phyloP scores from a whole-genome alignment of 108 stramenopile species.

The Mediolabrus comicus region DNA sequence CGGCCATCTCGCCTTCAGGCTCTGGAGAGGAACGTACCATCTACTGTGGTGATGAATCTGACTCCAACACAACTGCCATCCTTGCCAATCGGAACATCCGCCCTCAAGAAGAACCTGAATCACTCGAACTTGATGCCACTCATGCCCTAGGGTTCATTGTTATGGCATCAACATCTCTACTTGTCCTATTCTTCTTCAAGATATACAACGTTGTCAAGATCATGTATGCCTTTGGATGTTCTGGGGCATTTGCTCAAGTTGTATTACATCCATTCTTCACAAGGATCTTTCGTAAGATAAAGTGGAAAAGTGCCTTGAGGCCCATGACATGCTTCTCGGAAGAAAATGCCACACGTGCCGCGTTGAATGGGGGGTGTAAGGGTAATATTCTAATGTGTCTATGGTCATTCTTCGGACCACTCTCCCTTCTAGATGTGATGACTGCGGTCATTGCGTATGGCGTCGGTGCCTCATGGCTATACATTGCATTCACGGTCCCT shows the following conservation, averaged over 20 bases:
- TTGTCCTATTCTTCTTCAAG: constrained; percentile 76
- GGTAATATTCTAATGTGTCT: constrained; percentile 32
- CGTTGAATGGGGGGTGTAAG: constrained; percentile 15
- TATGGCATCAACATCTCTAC: constrained; percentile 63
- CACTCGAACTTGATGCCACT: constrained; percentile 39
- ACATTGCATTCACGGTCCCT: constrained; percentile 21
- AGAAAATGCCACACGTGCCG: constrained; percentile 17
- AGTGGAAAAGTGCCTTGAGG: constrained; percentile 14
- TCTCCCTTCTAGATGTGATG: constrained; percentile 27
- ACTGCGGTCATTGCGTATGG: constrained; percentile 19
- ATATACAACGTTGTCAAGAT: constrained; percentile 63
- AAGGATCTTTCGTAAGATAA: constrained; percentile 3
- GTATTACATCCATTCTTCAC: constrained; percentile 41
- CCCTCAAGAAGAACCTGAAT: constrained; percentile 16
- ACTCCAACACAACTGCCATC: constrained; percentile 10
- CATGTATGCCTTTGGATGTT: constrained; percentile 72
- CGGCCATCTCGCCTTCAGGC: neutral
- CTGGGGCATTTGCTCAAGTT: constrained; percentile 52
- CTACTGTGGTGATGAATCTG: constrained; percentile 1
- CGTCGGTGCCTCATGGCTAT: constrained; percentile 45
- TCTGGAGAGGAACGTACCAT: constrained; percentile 11
- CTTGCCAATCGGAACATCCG: neutral
- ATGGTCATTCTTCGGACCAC: constrained; percentile 30
- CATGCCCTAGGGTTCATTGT: constrained; percentile 75
- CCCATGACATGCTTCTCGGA: constrained; percentile 29